phyloP scores from a whole-genome alignment of 805 yeast species.

The Ogataea degrootiae region DNA sequence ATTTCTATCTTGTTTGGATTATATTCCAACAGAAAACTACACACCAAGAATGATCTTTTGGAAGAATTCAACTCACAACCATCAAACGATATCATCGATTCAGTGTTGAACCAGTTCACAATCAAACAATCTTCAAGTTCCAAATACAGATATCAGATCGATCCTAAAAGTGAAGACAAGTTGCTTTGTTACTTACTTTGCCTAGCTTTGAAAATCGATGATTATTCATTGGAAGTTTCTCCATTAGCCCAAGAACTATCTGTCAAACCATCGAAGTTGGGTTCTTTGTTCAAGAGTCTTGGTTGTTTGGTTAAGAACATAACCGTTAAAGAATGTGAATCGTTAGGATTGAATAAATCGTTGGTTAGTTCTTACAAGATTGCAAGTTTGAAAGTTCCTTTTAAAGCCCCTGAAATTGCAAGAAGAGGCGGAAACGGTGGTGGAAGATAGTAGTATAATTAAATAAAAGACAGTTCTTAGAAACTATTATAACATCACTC shows the following conservation, averaged over 20 bases:
- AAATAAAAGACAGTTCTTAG: neutral
- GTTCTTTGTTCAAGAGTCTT: constrained; percentile 65
- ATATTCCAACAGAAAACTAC: constrained; percentile 65
- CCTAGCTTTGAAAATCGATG: constrained; percentile 68
- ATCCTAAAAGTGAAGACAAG: constrained; percentile 86
- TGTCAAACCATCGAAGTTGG: constrained; percentile 69
- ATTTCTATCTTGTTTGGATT: constrained; percentile 77
- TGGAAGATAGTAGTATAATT: constrained; percentile 3
- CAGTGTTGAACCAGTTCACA: constrained; percentile 68
- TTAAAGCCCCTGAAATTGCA: constrained; percentile 78
- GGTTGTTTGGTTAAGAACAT: constrained; percentile 79
- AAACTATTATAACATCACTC: too few relatives aligned
- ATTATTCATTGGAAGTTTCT: constrained; percentile 66
- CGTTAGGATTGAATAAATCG: constrained; percentile 59
- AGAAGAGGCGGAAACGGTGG: constrained; percentile 45
- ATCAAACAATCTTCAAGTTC: constrained; percentile 59
- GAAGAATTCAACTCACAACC: constrained; percentile 70
- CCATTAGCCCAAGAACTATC: constrained; percentile 84
- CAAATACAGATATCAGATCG: constrained; percentile 63
- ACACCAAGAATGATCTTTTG: constrained; percentile 52
- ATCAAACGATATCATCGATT: constrained; percentile 67
- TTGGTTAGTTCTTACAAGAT: constrained; percentile 57
- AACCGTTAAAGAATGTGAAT: constrained; percentile 70
- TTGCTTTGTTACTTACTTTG: constrained; percentile 75
- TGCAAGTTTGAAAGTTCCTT: constrained; percentile 83